Evolutionary conservation across 2,329 filamentous ascomycete genomes (phyloP).

Genomic region (Dothiorella sarmentorum): DNA sequence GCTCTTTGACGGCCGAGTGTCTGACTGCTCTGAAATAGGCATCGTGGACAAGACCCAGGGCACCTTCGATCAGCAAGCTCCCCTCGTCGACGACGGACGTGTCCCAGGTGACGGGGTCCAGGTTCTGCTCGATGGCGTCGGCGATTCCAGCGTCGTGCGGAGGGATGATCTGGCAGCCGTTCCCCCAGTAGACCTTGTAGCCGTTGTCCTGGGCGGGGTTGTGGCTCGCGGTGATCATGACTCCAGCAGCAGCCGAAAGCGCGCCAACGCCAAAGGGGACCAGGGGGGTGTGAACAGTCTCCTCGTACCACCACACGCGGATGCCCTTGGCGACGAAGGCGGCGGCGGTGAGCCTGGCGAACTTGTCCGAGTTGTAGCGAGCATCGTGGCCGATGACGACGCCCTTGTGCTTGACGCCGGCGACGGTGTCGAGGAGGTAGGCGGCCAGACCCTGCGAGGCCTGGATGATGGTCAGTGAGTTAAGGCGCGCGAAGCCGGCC

Average conservation of each 20-base stretch:
- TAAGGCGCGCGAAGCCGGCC: slow-evolving; percentile 61
- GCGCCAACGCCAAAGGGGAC: slow-evolving; percentile 59
- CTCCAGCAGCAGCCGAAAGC: slow-evolving; percentile 54
- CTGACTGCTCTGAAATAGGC: slow-evolving; percentile 45
- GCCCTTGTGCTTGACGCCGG: slow-evolving; percentile 42
- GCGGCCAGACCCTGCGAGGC: slow-evolving; percentile 63
- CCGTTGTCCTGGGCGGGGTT: slow-evolving; percentile 64
- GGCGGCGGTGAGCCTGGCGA: slow-evolving; percentile 58
- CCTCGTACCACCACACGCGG: slow-evolving; percentile 58
- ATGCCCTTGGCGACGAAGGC: slow-evolving; percentile 58
- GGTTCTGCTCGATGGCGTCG: slow-evolving; percentile 52
- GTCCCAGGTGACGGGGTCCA: slow-evolving; percentile 51
- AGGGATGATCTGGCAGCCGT: slow-evolving; percentile 64
- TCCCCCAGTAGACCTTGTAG: slow-evolving; percentile 65
- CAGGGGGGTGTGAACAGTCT: slow-evolving; percentile 56
- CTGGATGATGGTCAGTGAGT: slow-evolving; percentile 58
- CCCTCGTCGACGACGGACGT: slow-evolving; percentile 40
- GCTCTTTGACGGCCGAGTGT: slow-evolving; percentile 36
- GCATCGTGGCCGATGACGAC: slow-evolving; percentile 63
- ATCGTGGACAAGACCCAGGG: slow-evolving; percentile 40
- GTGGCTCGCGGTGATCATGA: slow-evolving; percentile 66
- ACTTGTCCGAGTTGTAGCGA: slow-evolving; percentile 59
- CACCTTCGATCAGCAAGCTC: slow-evolving; percentile 40
- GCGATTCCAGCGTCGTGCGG: slow-evolving; percentile 60
- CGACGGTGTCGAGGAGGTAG: slow-evolving; percentile 50